Percentiles rank a stretch among this genome's conserved stretches.
Evolutionary conservation across 2,329 filamentous ascomycete genomes (phyloP).

Genomic region (Pseudocercospora pini-densiflorae): DNA sequence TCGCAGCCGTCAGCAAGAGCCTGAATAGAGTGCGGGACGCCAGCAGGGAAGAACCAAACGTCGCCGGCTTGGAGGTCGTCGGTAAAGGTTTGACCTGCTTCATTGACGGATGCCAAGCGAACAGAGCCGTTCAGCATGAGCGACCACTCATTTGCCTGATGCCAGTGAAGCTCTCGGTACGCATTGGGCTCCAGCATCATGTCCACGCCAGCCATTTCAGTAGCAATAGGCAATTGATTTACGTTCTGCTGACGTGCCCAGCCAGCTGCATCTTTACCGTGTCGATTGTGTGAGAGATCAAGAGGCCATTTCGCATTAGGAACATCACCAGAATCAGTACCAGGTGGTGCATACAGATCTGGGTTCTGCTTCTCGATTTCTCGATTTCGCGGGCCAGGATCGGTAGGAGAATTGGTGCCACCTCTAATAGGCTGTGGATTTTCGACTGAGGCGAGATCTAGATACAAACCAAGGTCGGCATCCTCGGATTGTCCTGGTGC

Average conservation of each 20-base stretch:
- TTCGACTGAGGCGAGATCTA: slow-evolving; percentile 44
- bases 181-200: slow-evolving; percentile 43
- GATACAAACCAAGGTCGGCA: slow-evolving; percentile 44
- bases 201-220: slow-evolving; percentile 49
- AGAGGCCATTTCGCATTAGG: slow-evolving; percentile 50
- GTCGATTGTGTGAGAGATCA: slow-evolving; percentile 45
- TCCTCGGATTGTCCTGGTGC: slow-evolving; percentile 44
- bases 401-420: slow-evolving; percentile 43
- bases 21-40: slow-evolving; percentile 39
- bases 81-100: slow-evolving; percentile 39
- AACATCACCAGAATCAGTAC: slow-evolving; percentile 46
- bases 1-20: slow-evolving; percentile 59
- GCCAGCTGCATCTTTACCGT: slow-evolving; percentile 45
- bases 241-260: slow-evolving; percentile 49
- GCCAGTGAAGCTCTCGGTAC: slow-evolving; percentile 43
- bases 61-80: slow-evolving; percentile 49
- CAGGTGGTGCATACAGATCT: slow-evolving; percentile 46
- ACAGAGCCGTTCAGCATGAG: slow-evolving; percentile 39
- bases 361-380: slow-evolving; percentile 46
- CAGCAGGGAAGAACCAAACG: slow-evolving; percentile 62
- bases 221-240: slow-evolving; percentile 45
- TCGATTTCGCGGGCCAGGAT: slow-evolving; percentile 43
- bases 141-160: slow-evolving; percentile 40
- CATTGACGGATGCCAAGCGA: slow-evolving; percentile 38
- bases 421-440: slow-evolving; percentile 49